A percentile compares a stretch with the other conserved stretches of the same genome.
Evolutionary conservation across 2,329 filamentous ascomycete species (phyloP).

Genomic region (Fusarium goolgardi): DNA sequence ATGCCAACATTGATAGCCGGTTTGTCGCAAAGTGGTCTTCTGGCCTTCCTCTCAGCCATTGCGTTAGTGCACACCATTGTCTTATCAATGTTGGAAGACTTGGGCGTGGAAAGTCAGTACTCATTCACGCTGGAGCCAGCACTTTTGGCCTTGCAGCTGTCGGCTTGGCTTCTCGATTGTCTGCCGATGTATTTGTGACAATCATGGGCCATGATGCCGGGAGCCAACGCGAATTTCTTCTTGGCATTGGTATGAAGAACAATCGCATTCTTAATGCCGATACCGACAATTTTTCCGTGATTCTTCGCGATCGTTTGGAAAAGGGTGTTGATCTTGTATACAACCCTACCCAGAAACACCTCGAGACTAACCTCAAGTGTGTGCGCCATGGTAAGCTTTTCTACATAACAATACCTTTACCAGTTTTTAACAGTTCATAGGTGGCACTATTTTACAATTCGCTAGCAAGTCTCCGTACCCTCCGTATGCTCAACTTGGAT

Average conservation of each 20-base stretch:
- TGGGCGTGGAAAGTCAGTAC: slow-evolving; percentile 48
- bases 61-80: slow-evolving; percentile 58
- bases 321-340: slow-evolving; percentile 59
- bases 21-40: slow-evolving; percentile 52
- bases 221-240: slow-evolving; percentile 54
- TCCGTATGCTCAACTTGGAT: slow-evolving; percentile 17
- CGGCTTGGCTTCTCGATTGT: slow-evolving; percentile 53
- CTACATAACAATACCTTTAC: slow-evolving; percentile 1
- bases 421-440: slow-evolving; percentile 39
- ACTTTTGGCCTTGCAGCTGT: slow-evolving; percentile 59
- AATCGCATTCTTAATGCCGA: slow-evolving; percentile 55
- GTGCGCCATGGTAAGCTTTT: slow-evolving; percentile 52
- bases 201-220: slow-evolving; percentile 47
- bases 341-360: slow-evolving; percentile 56
- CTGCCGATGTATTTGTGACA: slow-evolving; percentile 58
- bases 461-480: slow-evolving; percentile 40
- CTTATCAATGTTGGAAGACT: slow-evolving; percentile 52
- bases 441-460: slow-evolving; percentile 52
- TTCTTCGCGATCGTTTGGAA: slow-evolving; percentile 50
- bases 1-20: slow-evolving; percentile 49
- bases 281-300: slow-evolving; percentile 50
- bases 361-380: slow-evolving; percentile 51
- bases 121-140: slow-evolving; percentile 60
- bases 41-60: slow-evolving; percentile 53
- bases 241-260: slow-evolving; percentile 50